Conservation (phyloP, 1,284 basidiomycete species). For the Boletellus dicymbophilus region DNA sequence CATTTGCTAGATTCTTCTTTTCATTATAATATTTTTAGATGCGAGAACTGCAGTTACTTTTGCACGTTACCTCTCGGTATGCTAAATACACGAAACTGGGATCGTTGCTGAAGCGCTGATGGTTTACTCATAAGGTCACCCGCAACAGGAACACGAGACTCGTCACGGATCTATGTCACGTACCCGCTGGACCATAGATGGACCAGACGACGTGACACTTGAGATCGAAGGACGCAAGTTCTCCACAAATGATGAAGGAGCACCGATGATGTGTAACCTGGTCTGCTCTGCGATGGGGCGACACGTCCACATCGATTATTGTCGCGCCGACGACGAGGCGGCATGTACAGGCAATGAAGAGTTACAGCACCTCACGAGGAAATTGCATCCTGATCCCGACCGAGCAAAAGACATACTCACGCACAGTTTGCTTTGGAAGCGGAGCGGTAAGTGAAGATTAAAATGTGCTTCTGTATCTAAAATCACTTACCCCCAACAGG, state of each 20-base stretch:
- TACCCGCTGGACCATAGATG: slow-evolving; percentile 57
- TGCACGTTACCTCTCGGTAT: slow-evolving; percentile 58
- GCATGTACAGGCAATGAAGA: slow-evolving; percentile 44
- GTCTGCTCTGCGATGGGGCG: slow-evolving; percentile 54
- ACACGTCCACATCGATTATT: slow-evolving; percentile 60
- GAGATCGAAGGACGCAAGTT: slow-evolving; percentile 60
- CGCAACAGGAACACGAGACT: slow-evolving; percentile 62
- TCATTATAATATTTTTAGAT: slow-evolving; percentile 35
- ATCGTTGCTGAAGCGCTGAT: background rate
- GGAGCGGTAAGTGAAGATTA: slow-evolving; percentile 41
- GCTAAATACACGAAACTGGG: background rate
- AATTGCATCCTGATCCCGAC: slow-evolving; percentile 46
- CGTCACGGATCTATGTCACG: slow-evolving; percentile 64
- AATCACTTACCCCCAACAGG: slow-evolving; percentile 10
- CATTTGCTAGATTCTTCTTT: background rate
- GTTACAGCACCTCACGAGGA: slow-evolving; percentile 45
- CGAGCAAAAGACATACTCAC: slow-evolving; percentile 54
- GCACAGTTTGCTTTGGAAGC: slow-evolving; percentile 57
- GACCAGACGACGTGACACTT: slow-evolving; percentile 42
- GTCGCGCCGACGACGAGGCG: slow-evolving; percentile 40
- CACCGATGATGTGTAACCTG: slow-evolving; percentile 65
- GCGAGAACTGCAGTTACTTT: slow-evolving; percentile 56
- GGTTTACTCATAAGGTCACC: slow-evolving; percentile 44
- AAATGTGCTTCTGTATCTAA: background rate
- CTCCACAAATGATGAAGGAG: slow-evolving; percentile 57